These are phyloP conservation scores for Saitoella complicata DNA, from an alignment of 805 yeast genomes.

Conservation along the genomic window DNA sequence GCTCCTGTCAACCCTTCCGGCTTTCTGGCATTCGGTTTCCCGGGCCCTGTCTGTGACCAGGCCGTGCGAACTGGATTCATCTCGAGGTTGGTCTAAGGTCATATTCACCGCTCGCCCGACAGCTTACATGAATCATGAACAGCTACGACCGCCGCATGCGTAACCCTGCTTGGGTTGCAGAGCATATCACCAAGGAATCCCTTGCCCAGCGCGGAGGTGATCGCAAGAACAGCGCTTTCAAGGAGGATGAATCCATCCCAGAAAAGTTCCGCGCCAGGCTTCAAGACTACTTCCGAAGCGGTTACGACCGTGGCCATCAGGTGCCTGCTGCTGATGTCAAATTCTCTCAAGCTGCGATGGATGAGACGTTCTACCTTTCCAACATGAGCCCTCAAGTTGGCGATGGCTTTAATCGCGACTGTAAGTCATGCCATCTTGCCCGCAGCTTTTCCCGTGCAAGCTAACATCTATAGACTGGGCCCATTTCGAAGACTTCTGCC, in stretches of 20 bases:
- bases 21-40: slow-evolving; percentile 83
- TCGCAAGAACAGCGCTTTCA: slow-evolving; percentile 65
- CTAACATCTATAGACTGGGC: slow-evolving; percentile 53
- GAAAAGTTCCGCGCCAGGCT: slow-evolving; percentile 55
- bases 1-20: slow-evolving; percentile 47
- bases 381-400: slow-evolving; percentile 97
- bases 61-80: slow-evolving; percentile 59
- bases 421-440: slow-evolving; percentile 4
- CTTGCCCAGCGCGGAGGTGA: slow-evolving; percentile 43
- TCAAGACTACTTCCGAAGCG: slow-evolving; percentile 81
- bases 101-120: slow-evolving; percentile 66
- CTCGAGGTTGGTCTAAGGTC: slow-evolving; percentile 71
- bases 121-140: not conserved
- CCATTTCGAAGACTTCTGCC: slow-evolving; percentile 75
- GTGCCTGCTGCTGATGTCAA: slow-evolving; percentile 95
- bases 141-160: not conserved
- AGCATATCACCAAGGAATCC: slow-evolving; percentile 69
- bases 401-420: slow-evolving; percentile 90
- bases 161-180: slow-evolving; percentile 37
- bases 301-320: slow-evolving; percentile 85
- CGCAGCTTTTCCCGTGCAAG: not conserved
- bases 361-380: slow-evolving; percentile 77
- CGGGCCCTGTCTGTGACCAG: slow-evolving; percentile 85
- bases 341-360: slow-evolving; percentile 80
- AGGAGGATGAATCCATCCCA: slow-evolving; percentile 77